Percentiles rank a stretch among this genome's conserved stretches.
These are phyloP conservation scores for Phytophthora fragariae DNA, from an alignment of 352 stramenopile genomes.

Conservation along the genomic window DNA sequence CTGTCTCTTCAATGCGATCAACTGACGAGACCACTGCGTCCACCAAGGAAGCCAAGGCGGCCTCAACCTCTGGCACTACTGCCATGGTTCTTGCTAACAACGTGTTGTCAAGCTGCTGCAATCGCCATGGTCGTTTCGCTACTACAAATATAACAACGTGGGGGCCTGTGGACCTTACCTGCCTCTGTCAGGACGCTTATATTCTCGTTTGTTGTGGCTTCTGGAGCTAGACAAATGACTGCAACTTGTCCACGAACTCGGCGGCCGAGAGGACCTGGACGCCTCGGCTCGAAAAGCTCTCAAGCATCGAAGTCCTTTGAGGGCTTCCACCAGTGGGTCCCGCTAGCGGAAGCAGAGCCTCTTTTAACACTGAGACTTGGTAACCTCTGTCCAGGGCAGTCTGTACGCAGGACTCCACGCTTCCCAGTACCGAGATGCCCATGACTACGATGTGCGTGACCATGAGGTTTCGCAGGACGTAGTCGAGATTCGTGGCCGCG, in stretches of 20 bases:
- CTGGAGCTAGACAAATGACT: slow-evolving; percentile 42
- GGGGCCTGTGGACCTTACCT: not conserved
- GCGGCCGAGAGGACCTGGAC: slow-evolving; percentile 40
- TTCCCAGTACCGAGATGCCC: slow-evolving; percentile 86
- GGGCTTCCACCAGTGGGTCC: not conserved
- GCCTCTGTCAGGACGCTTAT: slow-evolving; percentile 1
- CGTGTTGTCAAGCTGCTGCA: not conserved
- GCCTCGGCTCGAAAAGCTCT: slow-evolving; percentile 35
- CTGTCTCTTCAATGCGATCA: slow-evolving; percentile 2
- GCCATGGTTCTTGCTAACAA: slow-evolving; percentile 6
- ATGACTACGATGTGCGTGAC: slow-evolving; percentile 87
- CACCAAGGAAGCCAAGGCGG: slow-evolving; percentile 20
- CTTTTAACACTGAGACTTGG: slow-evolving; percentile 84
- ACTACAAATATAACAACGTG: slow-evolving; percentile 23
- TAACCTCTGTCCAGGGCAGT: slow-evolving; percentile 90
- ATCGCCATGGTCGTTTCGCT: slow-evolving; percentile 4
- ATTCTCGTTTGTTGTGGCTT: slow-evolving; percentile 9
- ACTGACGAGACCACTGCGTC: slow-evolving; percentile 19
- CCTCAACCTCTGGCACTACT: slow-evolving; percentile 17
- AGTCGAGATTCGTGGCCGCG: slow-evolving; percentile 89
- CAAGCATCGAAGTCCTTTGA: slow-evolving; percentile 29
- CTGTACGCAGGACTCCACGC: slow-evolving; percentile 81
- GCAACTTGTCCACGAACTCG: slow-evolving; percentile 46
- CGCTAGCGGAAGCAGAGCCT: slow-evolving; percentile 61
- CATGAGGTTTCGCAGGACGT: slow-evolving; percentile 88